Conservation (phyloP, 257 asterid genomes). For the Vinca minor region DNA sequence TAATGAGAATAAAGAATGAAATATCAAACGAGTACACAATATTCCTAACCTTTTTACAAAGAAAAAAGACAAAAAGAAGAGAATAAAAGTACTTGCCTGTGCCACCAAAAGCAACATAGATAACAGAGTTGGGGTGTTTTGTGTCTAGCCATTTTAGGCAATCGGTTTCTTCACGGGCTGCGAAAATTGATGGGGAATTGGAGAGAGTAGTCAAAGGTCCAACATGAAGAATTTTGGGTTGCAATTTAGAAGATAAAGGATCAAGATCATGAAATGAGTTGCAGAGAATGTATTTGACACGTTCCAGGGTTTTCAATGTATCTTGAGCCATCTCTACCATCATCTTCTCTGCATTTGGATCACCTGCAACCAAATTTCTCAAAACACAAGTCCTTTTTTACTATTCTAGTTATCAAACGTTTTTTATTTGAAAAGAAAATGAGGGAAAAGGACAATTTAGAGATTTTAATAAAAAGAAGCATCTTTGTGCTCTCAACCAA, state of each 20-base stretch:
- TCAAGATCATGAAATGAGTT: slow-evolving; percentile 20
- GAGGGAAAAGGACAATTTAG: no score
- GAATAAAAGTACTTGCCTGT: no score
- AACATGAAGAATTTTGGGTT: slow-evolving; percentile 23
- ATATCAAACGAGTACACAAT: no score
- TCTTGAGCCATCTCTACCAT: background rate
- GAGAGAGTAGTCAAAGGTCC: slow-evolving; percentile 19
- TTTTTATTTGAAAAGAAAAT: no score
- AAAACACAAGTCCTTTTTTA: background rate
- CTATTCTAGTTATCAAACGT: background rate
- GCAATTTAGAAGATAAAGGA: slow-evolving; percentile 22
- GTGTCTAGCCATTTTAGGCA: slow-evolving; percentile 33
- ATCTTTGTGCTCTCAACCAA: no score
- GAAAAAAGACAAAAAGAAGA: no score
- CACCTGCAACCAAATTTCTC: background rate
- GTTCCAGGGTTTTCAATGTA: background rate
- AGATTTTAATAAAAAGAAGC: no score
- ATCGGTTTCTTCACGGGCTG: slow-evolving; percentile 27
- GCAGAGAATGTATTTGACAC: background rate
- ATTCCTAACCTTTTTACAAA: no score
- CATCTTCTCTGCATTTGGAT: background rate
- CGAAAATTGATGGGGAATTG: slow-evolving; percentile 10
- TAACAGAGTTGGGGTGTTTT: slow-evolving; percentile 23
- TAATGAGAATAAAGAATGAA: no score
- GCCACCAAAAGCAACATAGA: slow-evolving; percentile 45